Evolutionary conservation across 2,329 filamentous ascomycete species (phyloP).

Genomic region (Ophiostoma australiae): DNA sequence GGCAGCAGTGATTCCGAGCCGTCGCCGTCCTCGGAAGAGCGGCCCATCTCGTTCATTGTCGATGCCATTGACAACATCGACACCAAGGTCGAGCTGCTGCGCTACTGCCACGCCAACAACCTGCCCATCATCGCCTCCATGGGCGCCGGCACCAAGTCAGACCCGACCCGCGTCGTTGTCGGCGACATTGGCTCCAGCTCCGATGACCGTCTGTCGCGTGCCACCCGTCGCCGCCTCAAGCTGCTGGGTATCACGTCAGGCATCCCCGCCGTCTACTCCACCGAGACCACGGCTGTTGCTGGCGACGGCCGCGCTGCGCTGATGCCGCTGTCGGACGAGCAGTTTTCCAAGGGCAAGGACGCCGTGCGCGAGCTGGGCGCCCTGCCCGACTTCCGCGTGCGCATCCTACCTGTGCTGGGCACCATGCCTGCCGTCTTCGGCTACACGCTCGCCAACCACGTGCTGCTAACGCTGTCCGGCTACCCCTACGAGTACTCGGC

Average conservation of each 20-base stretch:
- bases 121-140: slow-evolving; percentile 88
- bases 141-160: slow-evolving; percentile 92
- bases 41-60: slow-evolving; percentile 73
- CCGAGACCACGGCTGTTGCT: slow-evolving; percentile 57
- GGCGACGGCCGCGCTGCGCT: slow-evolving; percentile 88
- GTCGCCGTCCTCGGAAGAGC: background rate
- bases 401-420: slow-evolving; percentile 90
- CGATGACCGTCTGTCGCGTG: slow-evolving; percentile 82
- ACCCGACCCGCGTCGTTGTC: slow-evolving; percentile 75
- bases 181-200: slow-evolving; percentile 85
- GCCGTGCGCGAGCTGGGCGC: slow-evolving; percentile 79
- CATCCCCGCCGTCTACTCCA: slow-evolving; percentile 88
- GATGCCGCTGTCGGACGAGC: slow-evolving; percentile 79
- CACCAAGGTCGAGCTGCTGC: slow-evolving; percentile 84
- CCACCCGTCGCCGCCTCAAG: slow-evolving; percentile 75
- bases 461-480: slow-evolving; percentile 71
- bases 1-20: background rate
- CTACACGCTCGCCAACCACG: slow-evolving; percentile 83
- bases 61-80: slow-evolving; percentile 99
- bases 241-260: slow-evolving; percentile 72
- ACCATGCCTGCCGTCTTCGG: slow-evolving; percentile 98
- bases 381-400: slow-evolving; percentile 84
- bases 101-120: slow-evolving; percentile 74
- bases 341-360: slow-evolving; percentile 70
- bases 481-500: slow-evolving; percentile 84